Evolutionary conservation across 805 yeast species (phyloP).

Genomic region (Starmerella bombi): DNA sequence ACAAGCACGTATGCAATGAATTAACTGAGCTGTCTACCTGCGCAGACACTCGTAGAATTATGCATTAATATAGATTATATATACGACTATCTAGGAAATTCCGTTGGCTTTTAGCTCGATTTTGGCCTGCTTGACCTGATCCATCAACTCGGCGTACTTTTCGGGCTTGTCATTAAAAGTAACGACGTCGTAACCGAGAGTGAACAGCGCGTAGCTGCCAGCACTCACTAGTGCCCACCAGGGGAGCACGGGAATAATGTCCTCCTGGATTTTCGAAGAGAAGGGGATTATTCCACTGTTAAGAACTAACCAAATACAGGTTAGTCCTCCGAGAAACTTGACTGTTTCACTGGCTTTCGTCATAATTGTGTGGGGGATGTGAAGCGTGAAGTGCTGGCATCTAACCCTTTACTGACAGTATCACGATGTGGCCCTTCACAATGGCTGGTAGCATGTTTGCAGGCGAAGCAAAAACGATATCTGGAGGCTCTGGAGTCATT

Average conservation of each 20-base stretch:
- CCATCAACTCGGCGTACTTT: conserved; percentile 48
- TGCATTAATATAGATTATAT: too few species aligned
- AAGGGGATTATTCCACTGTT: conserved; percentile 43
- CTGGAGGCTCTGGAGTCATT: too few species aligned
- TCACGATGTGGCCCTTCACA: too few species aligned
- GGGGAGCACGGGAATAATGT: conserved; percentile 53
- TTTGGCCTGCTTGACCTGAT: conserved; percentile 51
- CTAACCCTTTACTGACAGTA: too few species aligned
- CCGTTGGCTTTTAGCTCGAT: conserved; percentile 43
- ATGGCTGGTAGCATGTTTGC: too few species aligned
- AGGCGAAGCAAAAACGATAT: too few species aligned
- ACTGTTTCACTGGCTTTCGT: conserved; percentile 55
- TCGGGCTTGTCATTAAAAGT: conserved; percentile 61
- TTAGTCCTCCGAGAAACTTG: conserved; percentile 33
- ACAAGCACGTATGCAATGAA: not conserved
- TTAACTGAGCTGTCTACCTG: not conserved
- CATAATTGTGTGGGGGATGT: conserved; percentile 29
- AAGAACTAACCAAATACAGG: conserved; percentile 43
- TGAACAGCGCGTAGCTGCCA: conserved; percentile 55
- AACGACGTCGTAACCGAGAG: conserved; percentile 54
- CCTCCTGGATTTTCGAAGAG: conserved; percentile 34
- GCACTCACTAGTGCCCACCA: conserved; percentile 58
- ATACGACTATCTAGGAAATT: too few species aligned
- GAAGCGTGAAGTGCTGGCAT: not conserved
- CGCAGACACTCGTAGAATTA: too few species aligned